Evolutionary conservation across 805 yeast genomes (phyloP).

Genomic region (Metschnikowia noctiluminum): DNA sequence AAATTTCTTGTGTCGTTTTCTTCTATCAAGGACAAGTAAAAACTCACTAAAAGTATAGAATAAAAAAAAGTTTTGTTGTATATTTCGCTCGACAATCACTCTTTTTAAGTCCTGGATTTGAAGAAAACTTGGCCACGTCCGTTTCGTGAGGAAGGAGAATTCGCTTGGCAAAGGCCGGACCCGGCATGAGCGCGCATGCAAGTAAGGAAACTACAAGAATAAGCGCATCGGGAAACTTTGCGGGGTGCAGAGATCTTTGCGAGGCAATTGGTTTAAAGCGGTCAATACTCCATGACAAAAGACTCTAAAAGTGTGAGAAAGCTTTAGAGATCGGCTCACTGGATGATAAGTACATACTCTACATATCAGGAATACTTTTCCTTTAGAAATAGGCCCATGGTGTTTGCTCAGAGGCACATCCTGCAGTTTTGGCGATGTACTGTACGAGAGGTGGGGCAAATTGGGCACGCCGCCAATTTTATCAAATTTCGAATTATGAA

Average conservation of each 20-base stretch:
- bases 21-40: background rate
- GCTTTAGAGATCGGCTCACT: background rate
- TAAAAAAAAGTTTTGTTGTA: too few species aligned
- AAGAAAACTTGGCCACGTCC: background rate
- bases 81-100: too few species aligned
- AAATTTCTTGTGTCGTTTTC: too few species aligned
- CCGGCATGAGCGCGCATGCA: background rate
- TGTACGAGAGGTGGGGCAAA: too few species aligned
- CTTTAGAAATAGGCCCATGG: too few species aligned
- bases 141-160: background rate
- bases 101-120: background rate
- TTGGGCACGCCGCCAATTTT: too few species aligned
- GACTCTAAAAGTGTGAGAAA: background rate
- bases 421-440: too few species aligned
- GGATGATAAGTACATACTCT: too few species aligned
- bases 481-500: too few species aligned
- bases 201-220: background rate
- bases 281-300: background rate
- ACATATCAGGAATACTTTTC: too few species aligned
- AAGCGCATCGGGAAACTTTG: background rate
- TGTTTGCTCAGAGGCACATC: too few species aligned
- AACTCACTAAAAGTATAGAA: background rate
- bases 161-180: slow-evolving; percentile 3
- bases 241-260: background rate
- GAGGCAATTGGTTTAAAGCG: background rate